phyloP scores from a whole-genome alignment of 306 rosid genomes.

The Malus fusca region DNA sequence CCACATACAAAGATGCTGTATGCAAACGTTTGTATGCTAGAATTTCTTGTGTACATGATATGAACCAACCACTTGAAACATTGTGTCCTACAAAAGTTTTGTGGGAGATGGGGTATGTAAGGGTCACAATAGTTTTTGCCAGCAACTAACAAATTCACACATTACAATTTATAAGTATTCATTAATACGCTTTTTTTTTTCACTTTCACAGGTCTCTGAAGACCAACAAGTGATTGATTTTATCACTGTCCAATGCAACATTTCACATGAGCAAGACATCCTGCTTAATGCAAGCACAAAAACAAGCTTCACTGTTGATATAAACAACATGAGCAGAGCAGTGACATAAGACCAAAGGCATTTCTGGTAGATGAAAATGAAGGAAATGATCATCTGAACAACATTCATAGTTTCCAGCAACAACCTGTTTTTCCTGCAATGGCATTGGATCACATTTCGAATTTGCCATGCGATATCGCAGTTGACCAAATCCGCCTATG shows the following conservation, averaged over 20 bases:
- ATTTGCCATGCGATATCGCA: constrained; percentile 41
- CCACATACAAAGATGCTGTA: neutral
- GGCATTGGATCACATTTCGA: constrained; percentile 32
- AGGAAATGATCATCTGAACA: constrained; percentile 28
- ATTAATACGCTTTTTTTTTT: neutral
- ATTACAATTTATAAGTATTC: neutral
- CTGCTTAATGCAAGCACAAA: constrained; percentile 11
- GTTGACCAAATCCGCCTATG: constrained; percentile 27
- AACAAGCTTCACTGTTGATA: neutral
- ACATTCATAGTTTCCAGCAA: constrained; percentile 23
- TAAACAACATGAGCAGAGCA: constrained; percentile 11
- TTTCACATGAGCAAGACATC: constrained; percentile 38
- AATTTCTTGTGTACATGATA: neutral
- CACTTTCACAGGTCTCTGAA: constrained; percentile 51
- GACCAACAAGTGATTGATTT: constrained; percentile 65
- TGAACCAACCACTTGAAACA: no score
- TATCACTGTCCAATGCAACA: constrained; percentile 47
- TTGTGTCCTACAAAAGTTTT: no score
- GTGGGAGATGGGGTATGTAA: no score
- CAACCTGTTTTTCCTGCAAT: constrained; percentile 12
- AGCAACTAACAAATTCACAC: no score
- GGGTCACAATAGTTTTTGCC: no score
- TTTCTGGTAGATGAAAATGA: constrained; percentile 25
- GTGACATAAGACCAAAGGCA: constrained; percentile 40
- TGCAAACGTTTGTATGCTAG: neutral